These are phyloP conservation scores for Mycena sanguinolenta DNA, from an alignment of 768 basidiomycete species.

Conservation along the genomic window DNA sequence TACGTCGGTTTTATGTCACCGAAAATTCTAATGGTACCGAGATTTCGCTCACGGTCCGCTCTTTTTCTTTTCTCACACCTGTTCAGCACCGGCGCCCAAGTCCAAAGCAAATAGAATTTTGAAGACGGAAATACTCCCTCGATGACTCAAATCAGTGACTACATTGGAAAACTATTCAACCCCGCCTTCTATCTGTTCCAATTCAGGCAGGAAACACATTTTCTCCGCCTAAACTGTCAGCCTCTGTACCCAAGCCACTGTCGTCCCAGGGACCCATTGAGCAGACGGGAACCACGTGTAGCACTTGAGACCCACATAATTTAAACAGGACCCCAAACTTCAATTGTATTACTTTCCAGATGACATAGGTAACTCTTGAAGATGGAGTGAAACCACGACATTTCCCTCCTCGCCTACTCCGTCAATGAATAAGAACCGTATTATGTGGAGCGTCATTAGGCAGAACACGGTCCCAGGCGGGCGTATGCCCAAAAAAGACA, in stretches of 20 bases:
- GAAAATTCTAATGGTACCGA: constrained; percentile 89
- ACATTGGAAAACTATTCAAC: neutral
- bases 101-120: constrained; percentile 88
- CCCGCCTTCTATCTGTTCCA: neutral
- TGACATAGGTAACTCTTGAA: too few species aligned
- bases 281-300: neutral
- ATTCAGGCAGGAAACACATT: neutral
- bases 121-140: constrained; percentile 78
- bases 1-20: constrained; percentile 91
- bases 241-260: neutral
- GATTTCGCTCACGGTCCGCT: neutral
- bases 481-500: too few species aligned
- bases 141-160: constrained; percentile 12
- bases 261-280: neutral
- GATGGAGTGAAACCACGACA: too few species aligned
- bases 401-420: too few species aligned
- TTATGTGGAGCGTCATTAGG: too few species aligned
- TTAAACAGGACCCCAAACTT: too few species aligned
- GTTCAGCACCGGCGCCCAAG: constrained; percentile 88
- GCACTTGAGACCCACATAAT: neutral
- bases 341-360: too few species aligned
- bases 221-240: neutral
- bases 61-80: constrained; percentile 15
- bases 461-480: too few species aligned
- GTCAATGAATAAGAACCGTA: too few species aligned